Base-by-base conservation (phyloP, 106 monocot species). In the Dendrobium officinale region DNA sequence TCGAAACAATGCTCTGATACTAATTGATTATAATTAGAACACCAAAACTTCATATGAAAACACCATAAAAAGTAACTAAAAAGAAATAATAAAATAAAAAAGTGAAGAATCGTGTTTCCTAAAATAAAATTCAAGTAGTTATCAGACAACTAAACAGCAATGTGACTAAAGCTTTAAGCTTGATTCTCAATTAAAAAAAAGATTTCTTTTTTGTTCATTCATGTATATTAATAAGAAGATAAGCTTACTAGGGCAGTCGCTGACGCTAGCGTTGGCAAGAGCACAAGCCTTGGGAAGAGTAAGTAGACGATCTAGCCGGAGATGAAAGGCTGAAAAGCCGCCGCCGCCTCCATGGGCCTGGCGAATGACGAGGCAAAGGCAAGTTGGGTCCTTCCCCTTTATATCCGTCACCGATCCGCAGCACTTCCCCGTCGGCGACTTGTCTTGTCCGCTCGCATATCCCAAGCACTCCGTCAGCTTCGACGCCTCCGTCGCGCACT, bases 301-400 rank as follows among this genome's bases (percentile, higher is more conserved):
- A 22, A 92, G 6, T 33, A 95, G 86, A 56, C 90, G 73, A 54
- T 75, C 82, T 18, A 92, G 43, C 80, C 82, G 81, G 42, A 95
- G 66, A 18, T 76, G 76, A 27, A 76, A 49, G 27, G 45, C 76
- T 0, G 76, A 76, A n/a, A 76, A 19, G 26, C 49, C 42, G 31
- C 80, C 54, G 1, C 61, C 22, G 1, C 85, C 86, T 2, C 33
- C 43, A 42, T 84, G 77, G 18, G 84, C 44, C 82, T 87, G 88
- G 73, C 92, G 95, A 45, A 92, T 89, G 47, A 92, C 79, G 81
- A 82, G 90, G 81, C 95, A 95, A n/a, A 95, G 84, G 84, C 95
- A 95, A 16, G 79, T 84, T 1, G 92, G 86, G 55, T 86, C 67
- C 51, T 54, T 40, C 24, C 58, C 45, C 77, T 79, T 66, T 13